Evolutionary conservation across 805 yeast species (phyloP), one percentile per base, ranked within the genome.

Genomic region (Tetrapisispora taiwanensis): DNA sequence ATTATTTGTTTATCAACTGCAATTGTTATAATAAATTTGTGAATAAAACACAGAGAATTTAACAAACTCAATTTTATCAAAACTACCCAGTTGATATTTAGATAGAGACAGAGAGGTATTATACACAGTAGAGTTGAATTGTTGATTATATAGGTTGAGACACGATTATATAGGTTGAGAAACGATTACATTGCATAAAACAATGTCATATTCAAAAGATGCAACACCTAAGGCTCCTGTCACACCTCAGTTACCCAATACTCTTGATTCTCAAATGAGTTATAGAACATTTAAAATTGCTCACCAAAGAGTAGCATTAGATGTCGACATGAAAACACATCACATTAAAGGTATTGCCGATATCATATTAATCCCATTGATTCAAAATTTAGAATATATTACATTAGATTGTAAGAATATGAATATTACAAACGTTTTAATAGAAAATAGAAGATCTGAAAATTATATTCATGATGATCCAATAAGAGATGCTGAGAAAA

Each of bases 331-430:
- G 36, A 73, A 78, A n/a, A 68, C 71, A 15, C 72, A 75, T 48
- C 55, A 66, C 18, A 66, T 88, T 6, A 58, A 56, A 0, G 98
- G 97, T 14, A 72, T 75, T 51, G 87, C 97, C 0, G 97, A 89
- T 56, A 66, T 92, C 28, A 82, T 92, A 1, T 69, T 89, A 2
- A 71, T 84, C 15, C 97, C 98, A 0, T 76, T 14, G 76, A 79
- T 42, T 67, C 79, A 18, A 55, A 49, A 69, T 1, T 66, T 90
- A 37, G 76, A 74, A 46, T 66, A 68, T 10, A 68, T 92, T 22
- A 75, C 76, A 42, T 67, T 92, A 42, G 97, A 92, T 60, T 85
- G 95, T 47, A 75, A 95, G 43, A 86, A 85, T 36, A 72, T 83
- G 66, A 69, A 68, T 31, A 75, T 92, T 31, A 71, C 73, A 20